These are phyloP conservation scores for Aquilaria malaccensis DNA, from an alignment of 345 rosid genomes.

Conservation along the genomic window DNA sequence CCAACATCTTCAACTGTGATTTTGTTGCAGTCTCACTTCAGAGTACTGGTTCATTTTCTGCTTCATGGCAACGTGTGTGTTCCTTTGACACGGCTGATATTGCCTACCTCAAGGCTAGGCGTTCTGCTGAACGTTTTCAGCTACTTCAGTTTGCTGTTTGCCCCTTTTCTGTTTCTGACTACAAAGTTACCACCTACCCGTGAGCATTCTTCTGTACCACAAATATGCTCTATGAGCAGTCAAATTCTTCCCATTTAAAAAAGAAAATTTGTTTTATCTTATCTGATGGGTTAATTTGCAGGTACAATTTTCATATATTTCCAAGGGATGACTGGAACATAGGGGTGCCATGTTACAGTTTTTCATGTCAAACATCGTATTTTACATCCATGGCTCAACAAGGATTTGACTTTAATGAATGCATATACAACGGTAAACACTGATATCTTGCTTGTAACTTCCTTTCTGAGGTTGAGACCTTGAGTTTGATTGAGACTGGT, in stretches of 20 bases:
- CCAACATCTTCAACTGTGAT: constrained; percentile 52
- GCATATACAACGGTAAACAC: constrained; percentile 65
- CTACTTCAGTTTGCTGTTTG: constrained; percentile 73
- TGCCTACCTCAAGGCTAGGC: constrained; percentile 66
- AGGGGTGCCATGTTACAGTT: constrained; percentile 83
- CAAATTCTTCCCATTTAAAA: constrained; percentile 2
- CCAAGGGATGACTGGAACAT: constrained; percentile 72
- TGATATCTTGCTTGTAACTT: neutral
- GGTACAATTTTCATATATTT: constrained; percentile 82
- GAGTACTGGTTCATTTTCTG: constrained; percentile 61
- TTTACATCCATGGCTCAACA: constrained; percentile 68
- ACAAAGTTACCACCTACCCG: constrained; percentile 60
- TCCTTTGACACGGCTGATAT: constrained; percentile 57
- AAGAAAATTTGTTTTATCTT: no score
- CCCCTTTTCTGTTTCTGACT: constrained; percentile 51
- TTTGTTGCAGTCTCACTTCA: constrained; percentile 64
- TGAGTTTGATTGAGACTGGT: neutral
- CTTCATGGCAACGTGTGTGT: constrained; percentile 81
- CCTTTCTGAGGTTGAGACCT: neutral
- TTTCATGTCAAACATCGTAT: constrained; percentile 69
- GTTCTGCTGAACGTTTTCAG: constrained; percentile 70
- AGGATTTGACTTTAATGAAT: constrained; percentile 86
- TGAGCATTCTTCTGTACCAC: constrained; percentile 16
- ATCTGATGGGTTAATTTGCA: constrained; percentile 23
- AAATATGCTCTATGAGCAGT: neutral